phyloP scores from a whole-genome alignment of 345 rosid genomes.

The Eucalyptus cloeziana region DNA sequence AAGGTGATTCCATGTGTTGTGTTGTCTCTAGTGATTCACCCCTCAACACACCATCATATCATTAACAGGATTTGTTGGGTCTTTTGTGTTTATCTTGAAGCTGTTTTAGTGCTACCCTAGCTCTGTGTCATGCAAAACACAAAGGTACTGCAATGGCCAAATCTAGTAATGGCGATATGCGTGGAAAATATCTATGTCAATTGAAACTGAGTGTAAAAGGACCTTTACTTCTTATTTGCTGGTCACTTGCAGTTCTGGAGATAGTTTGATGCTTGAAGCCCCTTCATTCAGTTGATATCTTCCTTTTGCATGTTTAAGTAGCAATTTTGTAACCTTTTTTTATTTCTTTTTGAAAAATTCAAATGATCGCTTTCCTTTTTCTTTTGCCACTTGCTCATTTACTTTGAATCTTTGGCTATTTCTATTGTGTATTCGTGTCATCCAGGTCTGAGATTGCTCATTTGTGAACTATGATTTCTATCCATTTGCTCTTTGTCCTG shows the following conservation, averaged over 20 bases:
- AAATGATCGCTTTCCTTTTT: background rate
- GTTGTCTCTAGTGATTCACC: conserved; percentile 61
- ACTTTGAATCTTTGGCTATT: background rate
- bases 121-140: conserved; percentile 93
- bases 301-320: background rate
- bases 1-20: conserved; percentile 73
- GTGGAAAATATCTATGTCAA: background rate
- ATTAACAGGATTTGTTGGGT: conserved; percentile 84
- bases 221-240: background rate
- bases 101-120: conserved; percentile 84
- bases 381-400: background rate
- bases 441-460: background rate
- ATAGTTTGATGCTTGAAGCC: background rate
- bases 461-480: background rate
- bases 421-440: background rate
- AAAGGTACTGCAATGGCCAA: conserved; percentile 27
- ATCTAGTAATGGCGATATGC: background rate
- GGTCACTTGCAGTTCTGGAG: background rate
- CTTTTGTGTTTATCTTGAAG: conserved; percentile 88
- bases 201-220: background rate
- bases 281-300: background rate
- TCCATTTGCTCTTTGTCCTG: background rate
- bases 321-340: background rate
- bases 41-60: conserved; percentile 77
- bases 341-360: background rate